phyloP scores from a whole-genome alignment of 768 basidiomycete species.

The Russula dissimulans region DNA sequence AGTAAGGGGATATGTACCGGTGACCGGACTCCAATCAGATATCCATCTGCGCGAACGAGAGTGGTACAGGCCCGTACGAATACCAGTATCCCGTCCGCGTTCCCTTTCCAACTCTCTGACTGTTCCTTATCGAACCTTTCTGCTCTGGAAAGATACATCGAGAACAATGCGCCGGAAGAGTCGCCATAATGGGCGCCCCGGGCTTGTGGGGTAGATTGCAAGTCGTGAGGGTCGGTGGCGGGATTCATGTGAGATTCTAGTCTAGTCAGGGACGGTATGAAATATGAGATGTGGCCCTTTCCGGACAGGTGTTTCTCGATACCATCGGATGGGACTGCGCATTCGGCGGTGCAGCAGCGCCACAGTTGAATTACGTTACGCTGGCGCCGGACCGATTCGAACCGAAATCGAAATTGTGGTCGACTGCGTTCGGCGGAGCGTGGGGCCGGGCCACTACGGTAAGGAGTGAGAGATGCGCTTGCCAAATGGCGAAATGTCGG shows the following conservation, averaged over 20 bases:
- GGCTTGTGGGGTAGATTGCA: neutral
- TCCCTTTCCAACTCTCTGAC: slow-evolving; percentile 7
- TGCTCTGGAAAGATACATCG: slow-evolving; percentile 2
- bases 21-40: too few relatives aligned
- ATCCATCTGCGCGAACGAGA: neutral
- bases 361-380: too few relatives aligned
- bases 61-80: neutral
- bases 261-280: too few relatives aligned
- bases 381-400: too few relatives aligned
- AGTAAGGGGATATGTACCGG: neutral
- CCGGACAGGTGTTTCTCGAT: too few relatives aligned
- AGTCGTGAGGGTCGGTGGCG: neutral
- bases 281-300: neutral
- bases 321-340: too few relatives aligned
- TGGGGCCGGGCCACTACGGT: too few relatives aligned
- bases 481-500: too few relatives aligned
- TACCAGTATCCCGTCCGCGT: neutral
- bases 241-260: neutral
- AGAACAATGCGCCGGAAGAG: slow-evolving; percentile 3
- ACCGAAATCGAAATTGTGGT: too few relatives aligned
- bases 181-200: neutral
- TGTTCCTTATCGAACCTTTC: slow-evolving; percentile 8
- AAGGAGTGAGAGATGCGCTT: too few relatives aligned
- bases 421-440: too few relatives aligned
- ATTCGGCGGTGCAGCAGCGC: too few relatives aligned